Base-by-base conservation (phyloP, 495 filamentous ascomycete genomes). In the Cercophora newfieldiana region DNA sequence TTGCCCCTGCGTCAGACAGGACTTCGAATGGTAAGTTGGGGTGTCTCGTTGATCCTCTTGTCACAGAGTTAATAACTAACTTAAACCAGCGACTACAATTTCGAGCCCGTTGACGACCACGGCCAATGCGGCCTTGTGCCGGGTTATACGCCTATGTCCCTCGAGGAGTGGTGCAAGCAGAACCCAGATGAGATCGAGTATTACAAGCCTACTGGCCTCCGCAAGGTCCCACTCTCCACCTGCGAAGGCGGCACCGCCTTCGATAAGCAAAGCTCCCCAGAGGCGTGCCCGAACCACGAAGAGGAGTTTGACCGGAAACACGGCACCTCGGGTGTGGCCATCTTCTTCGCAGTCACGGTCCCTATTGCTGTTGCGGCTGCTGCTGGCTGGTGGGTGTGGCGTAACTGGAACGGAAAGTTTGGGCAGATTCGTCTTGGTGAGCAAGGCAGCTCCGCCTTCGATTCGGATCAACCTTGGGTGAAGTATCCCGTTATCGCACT, bases 1-100 rank as follows among this genome's bases (percentile, higher is more conserved):
- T 73, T 99, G 96, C 81, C 80, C 85, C 63, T 99, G 96, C 75
- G 90, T 85, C 1, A 82, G 89, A 29, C 81, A 86, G 31, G 96
- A 99, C 78, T 99, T 88, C 77, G 96, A 99, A 85, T 99, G 95
- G 93, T 96, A 79, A 79, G 87, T 78, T n/a, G n/a, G n/a, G n/a
- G n/a, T n/a, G n/a, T n/a, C n/a, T n/a, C n/a, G n/a, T n/a, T n/a
- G n/a, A n/a, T n/a, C n/a, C n/a, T n/a, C n/a, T n/a, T n/a, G n/a
- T n/a, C n/a, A n/a, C n/a, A n/a, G n/a, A n/a, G n/a, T n/a, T 53
- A 8, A 50, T 16, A 44, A 18, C 66, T 71, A 64, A 66, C 57
- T 22, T 37, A 5, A 47, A 51, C 31, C 62, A 97, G 93, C 80
- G 94, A 97, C 75, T 99, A 90, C 82, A 99, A 99, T 78, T 99